Evolutionary conservation across 2,329 filamentous ascomycete genomes (phyloP).

Genomic region (Colletotrichum filicis): DNA sequence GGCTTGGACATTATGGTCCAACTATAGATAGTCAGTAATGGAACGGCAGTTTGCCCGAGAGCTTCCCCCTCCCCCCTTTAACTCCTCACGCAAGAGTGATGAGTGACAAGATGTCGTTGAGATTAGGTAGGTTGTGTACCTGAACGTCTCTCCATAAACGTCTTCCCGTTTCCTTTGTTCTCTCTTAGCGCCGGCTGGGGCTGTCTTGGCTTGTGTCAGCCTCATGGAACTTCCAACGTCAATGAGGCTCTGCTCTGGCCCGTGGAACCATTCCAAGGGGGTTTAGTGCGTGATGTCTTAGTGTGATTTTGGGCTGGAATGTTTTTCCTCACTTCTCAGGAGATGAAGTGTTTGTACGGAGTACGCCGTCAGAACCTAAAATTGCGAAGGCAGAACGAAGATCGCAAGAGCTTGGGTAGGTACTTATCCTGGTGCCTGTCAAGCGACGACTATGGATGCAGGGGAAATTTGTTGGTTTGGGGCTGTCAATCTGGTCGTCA

Average conservation of each 20-base stretch:
- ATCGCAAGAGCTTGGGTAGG: background rate
- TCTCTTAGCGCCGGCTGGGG: background rate
- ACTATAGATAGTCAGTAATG: conserved; percentile 26
- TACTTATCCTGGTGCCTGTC: background rate
- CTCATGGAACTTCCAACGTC: background rate
- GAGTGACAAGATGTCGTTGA: background rate
- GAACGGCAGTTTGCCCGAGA: conserved; percentile 18
- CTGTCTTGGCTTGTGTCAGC: background rate
- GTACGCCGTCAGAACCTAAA: too few species aligned
- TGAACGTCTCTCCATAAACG: too few species aligned
- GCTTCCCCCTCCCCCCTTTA: too few species aligned
- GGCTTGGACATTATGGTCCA: background rate
- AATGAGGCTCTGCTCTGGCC: conserved; percentile 18
- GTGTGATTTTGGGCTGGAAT: background rate
- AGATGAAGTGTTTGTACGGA: background rate
- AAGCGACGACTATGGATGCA: background rate
- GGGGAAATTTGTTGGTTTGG: background rate
- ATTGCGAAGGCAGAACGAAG: background rate
- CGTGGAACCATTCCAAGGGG: background rate
- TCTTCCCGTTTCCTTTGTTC: background rate
- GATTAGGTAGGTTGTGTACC: background rate
- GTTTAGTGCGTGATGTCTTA: background rate
- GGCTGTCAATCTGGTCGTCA: background rate
- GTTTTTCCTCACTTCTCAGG: background rate
- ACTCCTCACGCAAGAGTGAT: background rate